Percentiles rank a stretch among this genome's conserved stretches.
Conservation (phyloP, 495 filamentous ascomycete species). For the Xylaria longipes region DNA sequence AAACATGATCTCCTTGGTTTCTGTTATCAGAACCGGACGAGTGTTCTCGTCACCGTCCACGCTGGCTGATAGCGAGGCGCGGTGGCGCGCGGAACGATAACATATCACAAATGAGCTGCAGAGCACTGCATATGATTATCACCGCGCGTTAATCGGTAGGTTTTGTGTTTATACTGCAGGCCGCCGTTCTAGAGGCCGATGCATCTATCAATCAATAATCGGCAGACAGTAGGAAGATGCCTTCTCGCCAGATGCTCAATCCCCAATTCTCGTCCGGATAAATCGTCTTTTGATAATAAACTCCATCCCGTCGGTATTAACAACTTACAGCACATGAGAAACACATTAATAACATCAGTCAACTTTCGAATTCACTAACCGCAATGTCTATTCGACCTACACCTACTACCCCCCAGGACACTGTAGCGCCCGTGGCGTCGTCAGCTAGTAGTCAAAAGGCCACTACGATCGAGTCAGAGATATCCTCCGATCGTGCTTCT, state of each 20-base stretch:
- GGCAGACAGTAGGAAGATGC: neutral
- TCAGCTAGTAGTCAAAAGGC: slow-evolving; percentile 9
- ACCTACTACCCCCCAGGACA: neutral
- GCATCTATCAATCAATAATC: neutral
- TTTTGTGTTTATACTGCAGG: neutral
- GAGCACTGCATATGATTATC: neutral
- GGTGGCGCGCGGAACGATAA: slow-evolving; percentile 18
- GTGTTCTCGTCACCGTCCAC: slow-evolving; percentile 16
- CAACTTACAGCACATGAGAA: neutral
- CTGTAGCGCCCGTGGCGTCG: neutral
- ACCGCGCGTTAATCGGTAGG: neutral
- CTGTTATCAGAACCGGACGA: neutral
- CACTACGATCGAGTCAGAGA: neutral
- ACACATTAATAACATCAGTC: neutral
- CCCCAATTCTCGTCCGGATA: neutral
- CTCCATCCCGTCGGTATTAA: neutral
- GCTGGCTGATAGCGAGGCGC: slow-evolving; percentile 12
- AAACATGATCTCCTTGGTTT: neutral
- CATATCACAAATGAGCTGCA: slow-evolving; percentile 11
- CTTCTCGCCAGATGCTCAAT: neutral
- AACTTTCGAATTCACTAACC: neutral
- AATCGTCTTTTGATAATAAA: neutral
- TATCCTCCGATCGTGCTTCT: neutral
- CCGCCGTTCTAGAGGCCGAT: neutral
- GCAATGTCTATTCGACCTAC: neutral